Conservation (phyloP, 2,329 filamentous ascomycete species). For the Colletotrichum sp. region DNA sequence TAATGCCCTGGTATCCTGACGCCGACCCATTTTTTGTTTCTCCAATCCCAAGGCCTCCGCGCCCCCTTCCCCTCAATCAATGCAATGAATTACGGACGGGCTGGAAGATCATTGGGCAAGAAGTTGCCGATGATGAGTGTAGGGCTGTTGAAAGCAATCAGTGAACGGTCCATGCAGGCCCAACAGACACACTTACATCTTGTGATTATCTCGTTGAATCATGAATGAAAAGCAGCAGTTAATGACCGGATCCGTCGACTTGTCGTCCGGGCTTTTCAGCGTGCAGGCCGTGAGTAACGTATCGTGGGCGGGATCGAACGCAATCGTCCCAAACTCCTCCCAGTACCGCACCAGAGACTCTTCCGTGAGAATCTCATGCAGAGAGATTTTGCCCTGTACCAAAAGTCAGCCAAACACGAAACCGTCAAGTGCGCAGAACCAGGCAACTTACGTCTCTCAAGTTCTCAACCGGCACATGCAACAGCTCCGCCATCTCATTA, state of each 20-base stretch:
- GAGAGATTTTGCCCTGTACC: slow-evolving; percentile 82
- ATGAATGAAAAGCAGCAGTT: slow-evolving; percentile 98
- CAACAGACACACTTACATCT: slow-evolving; percentile 72
- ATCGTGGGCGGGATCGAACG: slow-evolving; percentile 92
- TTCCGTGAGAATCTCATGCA: slow-evolving; percentile 96
- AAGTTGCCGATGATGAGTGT: slow-evolving; percentile 97
- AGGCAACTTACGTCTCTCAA: slow-evolving; percentile 78
- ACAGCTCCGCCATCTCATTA: slow-evolving; percentile 97
- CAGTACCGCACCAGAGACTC: slow-evolving; percentile 96
- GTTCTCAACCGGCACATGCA: slow-evolving; percentile 89
- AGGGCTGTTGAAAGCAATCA: slow-evolving; percentile 64
- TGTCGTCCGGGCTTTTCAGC: slow-evolving; percentile 79
- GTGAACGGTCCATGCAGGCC: slow-evolving; percentile 6
- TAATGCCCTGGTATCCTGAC: slow-evolving; percentile 21
- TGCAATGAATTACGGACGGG: slow-evolving; percentile 36
- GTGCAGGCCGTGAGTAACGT: slow-evolving; percentile 94
- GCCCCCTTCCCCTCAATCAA: slow-evolving; percentile 23
- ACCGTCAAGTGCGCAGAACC: neutral
- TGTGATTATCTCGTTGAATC: slow-evolving; percentile 91
- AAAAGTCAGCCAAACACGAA: slow-evolving; percentile 3
- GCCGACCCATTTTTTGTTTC: slow-evolving; percentile 9
- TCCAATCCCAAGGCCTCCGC: neutral
- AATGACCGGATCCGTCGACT: slow-evolving; percentile 74
- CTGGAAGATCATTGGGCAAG: slow-evolving; percentile 75
- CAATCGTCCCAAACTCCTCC: slow-evolving; percentile 98